Base-by-base conservation (phyloP, 768 basidiomycete genomes). In the Macrolepiota dolichaula region DNA sequence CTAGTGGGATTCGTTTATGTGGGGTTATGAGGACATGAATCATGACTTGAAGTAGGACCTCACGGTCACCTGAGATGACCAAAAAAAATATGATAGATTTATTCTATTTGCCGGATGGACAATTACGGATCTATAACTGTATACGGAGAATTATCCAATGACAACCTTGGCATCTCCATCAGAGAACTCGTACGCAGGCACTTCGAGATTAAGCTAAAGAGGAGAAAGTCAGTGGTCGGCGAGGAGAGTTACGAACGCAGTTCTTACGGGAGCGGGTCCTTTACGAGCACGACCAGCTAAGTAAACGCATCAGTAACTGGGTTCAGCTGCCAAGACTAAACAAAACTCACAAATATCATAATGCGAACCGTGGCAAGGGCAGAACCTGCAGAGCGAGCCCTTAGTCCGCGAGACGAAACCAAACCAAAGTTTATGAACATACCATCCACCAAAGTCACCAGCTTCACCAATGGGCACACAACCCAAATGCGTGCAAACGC, bases 321-420 rank as follows among this genome's bases (percentile, higher is more conserved):
- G 46, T 58, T 54, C 10, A 56, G 51, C 22, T 64, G 11, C 54
- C 42, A 46, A n/a, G 32, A 22, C 25, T 36, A 2, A 51, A 57
- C 54, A n/a, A 27, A 37, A 65, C 90, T 63, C 68, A 92, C 91
- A 96, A 62, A 97, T 97, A 76, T 98, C 95, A 70, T 95, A 96
- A 72, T 99, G 96, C 56, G 96, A 98, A 72, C 96, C 97, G 75
- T 98, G 96, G 81, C 96, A 98, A 55, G 96, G 95, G 82, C 95
- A 96, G 88, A 96, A 94, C 87, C 87, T 88, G 27, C 32, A 54
- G 32, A 56, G 40, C 22, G 35, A 12, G 58, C 13, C n/a, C 37
- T 36, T 12, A 64, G 46, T 27, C 46, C 53, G 63, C n/a, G 13
- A 46, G 27, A 5, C 37, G 51, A 19, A 55, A 24, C 62, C 32